Conservation (phyloP, 2,329 filamentous ascomycete species). For the Phialophora chinensis region DNA sequence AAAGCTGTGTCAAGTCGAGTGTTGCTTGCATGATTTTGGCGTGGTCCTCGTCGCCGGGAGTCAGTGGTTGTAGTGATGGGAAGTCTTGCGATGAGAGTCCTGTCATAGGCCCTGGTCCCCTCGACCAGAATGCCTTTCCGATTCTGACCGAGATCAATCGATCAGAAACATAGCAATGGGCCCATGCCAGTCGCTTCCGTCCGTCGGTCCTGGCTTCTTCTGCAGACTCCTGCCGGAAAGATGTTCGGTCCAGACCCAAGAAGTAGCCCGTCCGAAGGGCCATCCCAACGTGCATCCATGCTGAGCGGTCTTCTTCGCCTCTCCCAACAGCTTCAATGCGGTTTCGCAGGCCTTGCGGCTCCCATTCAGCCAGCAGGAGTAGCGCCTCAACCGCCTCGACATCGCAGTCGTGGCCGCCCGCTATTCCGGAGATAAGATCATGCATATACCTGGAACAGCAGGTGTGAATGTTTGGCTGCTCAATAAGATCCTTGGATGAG, state of each 20-base stretch:
- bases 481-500: conserved; percentile 71
- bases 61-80: conserved; percentile 66
- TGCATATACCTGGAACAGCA: conserved; percentile 74
- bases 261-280: conserved; percentile 74
- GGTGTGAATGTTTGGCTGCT: conserved; percentile 68
- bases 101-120: conserved; percentile 71
- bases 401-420: conserved; percentile 69
- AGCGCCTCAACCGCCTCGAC: conserved; percentile 75
- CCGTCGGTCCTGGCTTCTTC: conserved; percentile 65
- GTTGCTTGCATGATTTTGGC: conserved; percentile 73
- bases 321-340: conserved; percentile 68
- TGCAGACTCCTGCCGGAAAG: conserved; percentile 66
- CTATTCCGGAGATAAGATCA: conserved; percentile 68
- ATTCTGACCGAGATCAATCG: conserved; percentile 72
- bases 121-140: conserved; percentile 75
- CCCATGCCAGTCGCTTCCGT: conserved; percentile 72
- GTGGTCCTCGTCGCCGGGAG: conserved; percentile 68
- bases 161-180: conserved; percentile 70
- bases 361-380: conserved; percentile 74
- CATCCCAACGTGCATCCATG: conserved; percentile 78
- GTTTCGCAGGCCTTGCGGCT: conserved; percentile 67
- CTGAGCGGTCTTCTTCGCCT: conserved; percentile 74
- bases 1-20: conserved; percentile 72
- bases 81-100: conserved; percentile 70
- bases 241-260: conserved; percentile 71